Conservation (phyloP, 495 filamentous ascomycete species). For the Aeminium ludgeri region DNA sequence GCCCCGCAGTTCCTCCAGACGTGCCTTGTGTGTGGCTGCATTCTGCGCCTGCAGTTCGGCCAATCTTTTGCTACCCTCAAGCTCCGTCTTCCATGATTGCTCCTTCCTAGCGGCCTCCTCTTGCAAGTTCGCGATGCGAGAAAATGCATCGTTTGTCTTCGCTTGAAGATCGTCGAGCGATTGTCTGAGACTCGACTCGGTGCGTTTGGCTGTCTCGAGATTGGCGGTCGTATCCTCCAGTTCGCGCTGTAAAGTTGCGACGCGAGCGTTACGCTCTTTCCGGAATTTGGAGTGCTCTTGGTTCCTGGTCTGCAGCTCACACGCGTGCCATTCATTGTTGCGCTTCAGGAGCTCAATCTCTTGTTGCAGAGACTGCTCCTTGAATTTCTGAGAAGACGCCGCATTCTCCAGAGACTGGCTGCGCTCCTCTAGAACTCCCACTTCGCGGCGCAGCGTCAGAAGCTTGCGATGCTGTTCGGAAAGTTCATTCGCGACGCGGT, state of each 20-base stretch:
- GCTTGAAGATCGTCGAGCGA: slow-evolving; percentile 68
- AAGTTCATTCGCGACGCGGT: slow-evolving; percentile 70
- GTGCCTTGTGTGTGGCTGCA: slow-evolving; percentile 58
- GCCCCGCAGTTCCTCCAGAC: slow-evolving; percentile 66
- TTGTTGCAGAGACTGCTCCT: slow-evolving; percentile 72
- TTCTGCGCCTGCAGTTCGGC: slow-evolving; percentile 73
- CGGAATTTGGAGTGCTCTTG: slow-evolving; percentile 76
- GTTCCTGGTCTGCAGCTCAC: slow-evolving; percentile 73
- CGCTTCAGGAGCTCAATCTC: slow-evolving; percentile 72
- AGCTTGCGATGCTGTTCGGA: slow-evolving; percentile 75
- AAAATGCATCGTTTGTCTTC: slow-evolving; percentile 69
- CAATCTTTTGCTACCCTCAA: slow-evolving; percentile 62
- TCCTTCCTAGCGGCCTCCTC: slow-evolving; percentile 62
- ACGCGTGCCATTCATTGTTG: slow-evolving; percentile 83
- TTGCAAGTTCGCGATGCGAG: slow-evolving; percentile 65
- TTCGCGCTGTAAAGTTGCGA: slow-evolving; percentile 70
- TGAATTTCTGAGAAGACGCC: slow-evolving; percentile 61
- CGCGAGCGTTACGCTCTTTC: slow-evolving; percentile 79
- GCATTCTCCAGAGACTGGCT: slow-evolving; percentile 65
- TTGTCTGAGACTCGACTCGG: slow-evolving; percentile 60
- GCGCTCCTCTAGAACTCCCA: slow-evolving; percentile 61
- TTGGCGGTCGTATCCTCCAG: slow-evolving; percentile 67
- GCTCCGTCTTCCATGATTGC: slow-evolving; percentile 66
- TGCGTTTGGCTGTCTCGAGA: slow-evolving; percentile 59
- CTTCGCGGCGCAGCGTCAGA: slow-evolving; percentile 60